A percentile compares a stretch with the other conserved stretches of the same genome.
Conservation (phyloP, 2,329 filamentous ascomycete species). For the Nemania sp. region DNA sequence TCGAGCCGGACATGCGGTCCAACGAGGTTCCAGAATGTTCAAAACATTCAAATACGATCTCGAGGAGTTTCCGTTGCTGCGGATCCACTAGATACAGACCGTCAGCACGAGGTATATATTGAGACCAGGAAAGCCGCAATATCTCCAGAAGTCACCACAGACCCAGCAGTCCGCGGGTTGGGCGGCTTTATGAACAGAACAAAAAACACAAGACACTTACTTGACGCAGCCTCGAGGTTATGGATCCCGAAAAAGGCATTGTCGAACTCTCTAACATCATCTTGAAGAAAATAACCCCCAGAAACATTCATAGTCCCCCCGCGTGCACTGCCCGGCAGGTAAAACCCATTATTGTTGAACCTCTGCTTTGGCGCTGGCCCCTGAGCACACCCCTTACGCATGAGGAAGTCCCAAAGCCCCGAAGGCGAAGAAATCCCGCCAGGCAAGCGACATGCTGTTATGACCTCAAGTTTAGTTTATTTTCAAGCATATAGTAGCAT, state of each 20-base stretch:
- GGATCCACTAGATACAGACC: too few species aligned
- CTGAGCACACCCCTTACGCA: constrained; percentile 19
- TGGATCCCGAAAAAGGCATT: constrained; percentile 32
- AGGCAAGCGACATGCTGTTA: constrained; percentile 8
- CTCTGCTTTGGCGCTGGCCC: constrained; percentile 12
- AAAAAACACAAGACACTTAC: too few species aligned
- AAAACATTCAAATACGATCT: constrained; percentile 53
- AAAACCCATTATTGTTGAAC: constrained; percentile 36
- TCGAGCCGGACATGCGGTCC: constrained; percentile 25
- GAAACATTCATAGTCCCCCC: constrained; percentile 11
- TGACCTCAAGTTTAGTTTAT: neutral
- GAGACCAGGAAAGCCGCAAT: too few species aligned
- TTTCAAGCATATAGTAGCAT: neutral
- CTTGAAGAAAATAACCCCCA: constrained; percentile 45
- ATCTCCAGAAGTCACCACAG: too few species aligned
- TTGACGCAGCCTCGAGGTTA: constrained; percentile 24
- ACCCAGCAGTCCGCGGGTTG: too few species aligned
- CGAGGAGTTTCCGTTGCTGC: constrained; percentile 51
- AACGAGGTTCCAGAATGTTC: constrained; percentile 39
- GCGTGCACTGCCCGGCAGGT: constrained; percentile 25
- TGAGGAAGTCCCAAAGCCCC: constrained; percentile 32
- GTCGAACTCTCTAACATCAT: constrained; percentile 29
- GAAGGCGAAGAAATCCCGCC: constrained; percentile 18
- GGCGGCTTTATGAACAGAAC: too few species aligned
- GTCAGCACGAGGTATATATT: neutral